These are phyloP conservation scores for barley (Hordeum vulgare) DNA, from an alignment of 176 grass and related monocot genomes.

Conservation along the genomic window MorexV3_pseudomolecules_assembly NC_058522.1:500261249-500261748, in stretches of 20 bases:
- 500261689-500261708: slow-evolving; percentile 83
- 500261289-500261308: slow-evolving; percentile 85
- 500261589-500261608: background rate
- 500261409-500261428: slow-evolving; percentile 89
- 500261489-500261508: slow-evolving; percentile 97
- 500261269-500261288: slow-evolving; percentile 10
- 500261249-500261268: background rate
- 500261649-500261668: slow-evolving; percentile 84
- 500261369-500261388: slow-evolving; percentile 90
- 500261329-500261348: slow-evolving; percentile 98
- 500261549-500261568: slow-evolving; percentile 8
- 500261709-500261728: slow-evolving; percentile 92
- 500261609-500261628: slow-evolving; percentile 35
- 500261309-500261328: slow-evolving; percentile 99
- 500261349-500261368: slow-evolving; percentile 99
- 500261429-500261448: slow-evolving; percentile 91
- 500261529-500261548: slow-evolving; percentile 31
- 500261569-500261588: background rate
- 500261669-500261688: slow-evolving; percentile 99
- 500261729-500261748: slow-evolving; percentile 84
- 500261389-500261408: slow-evolving; percentile 86
- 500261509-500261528: slow-evolving; percentile 86
- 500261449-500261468: slow-evolving; percentile 97
- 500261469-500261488: slow-evolving; percentile 96
- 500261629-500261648: slow-evolving; percentile 86